A percentile compares a stretch with the other conserved stretches of the same genome.
Evolutionary conservation across 306 rosid genomes (phyloP).

Genomic region (Glycine latifolia): DNA sequence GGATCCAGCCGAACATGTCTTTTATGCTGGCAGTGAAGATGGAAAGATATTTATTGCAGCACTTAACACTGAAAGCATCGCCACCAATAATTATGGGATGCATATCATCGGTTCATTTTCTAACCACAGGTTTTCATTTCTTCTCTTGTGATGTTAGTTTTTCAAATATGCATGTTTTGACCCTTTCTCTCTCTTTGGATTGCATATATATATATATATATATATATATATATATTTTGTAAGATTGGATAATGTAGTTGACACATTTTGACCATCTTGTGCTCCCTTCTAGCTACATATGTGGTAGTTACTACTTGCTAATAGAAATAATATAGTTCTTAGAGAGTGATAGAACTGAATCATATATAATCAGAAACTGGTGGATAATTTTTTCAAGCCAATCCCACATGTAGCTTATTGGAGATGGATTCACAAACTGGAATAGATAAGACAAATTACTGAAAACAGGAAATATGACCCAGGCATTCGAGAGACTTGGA

Average conservation of each 20-base stretch:
- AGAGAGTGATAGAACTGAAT: neutral
- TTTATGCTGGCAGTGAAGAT: conserved; percentile 80
- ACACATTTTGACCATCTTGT: conserved; percentile 9
- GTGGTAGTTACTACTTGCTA: conserved; percentile 7
- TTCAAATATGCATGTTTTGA: conserved; percentile 26
- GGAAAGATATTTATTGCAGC: conserved; percentile 76
- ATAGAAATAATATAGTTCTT: conserved; percentile 4
- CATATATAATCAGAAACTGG: no score
- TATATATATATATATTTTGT: neutral
- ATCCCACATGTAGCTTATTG: no score
- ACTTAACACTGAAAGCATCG: conserved; percentile 60
- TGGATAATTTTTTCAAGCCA: no score
- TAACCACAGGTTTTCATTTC: conserved; percentile 71
- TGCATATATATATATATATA: conserved; percentile 20
- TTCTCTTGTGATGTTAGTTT: conserved; percentile 5
- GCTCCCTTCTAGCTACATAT: neutral
- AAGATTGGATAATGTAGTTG: conserved; percentile 9
- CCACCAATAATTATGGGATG: conserved; percentile 58
- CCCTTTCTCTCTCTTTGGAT: neutral
- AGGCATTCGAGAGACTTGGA: no score
- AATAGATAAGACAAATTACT: no score
- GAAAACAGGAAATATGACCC: no score
- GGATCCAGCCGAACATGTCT: conserved; percentile 81
- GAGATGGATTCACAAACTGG: no score
- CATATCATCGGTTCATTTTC: conserved; percentile 71